Conservation (phyloP, 306 rosid genomes). For the Cotoneaster glaucophyllus region DNA sequence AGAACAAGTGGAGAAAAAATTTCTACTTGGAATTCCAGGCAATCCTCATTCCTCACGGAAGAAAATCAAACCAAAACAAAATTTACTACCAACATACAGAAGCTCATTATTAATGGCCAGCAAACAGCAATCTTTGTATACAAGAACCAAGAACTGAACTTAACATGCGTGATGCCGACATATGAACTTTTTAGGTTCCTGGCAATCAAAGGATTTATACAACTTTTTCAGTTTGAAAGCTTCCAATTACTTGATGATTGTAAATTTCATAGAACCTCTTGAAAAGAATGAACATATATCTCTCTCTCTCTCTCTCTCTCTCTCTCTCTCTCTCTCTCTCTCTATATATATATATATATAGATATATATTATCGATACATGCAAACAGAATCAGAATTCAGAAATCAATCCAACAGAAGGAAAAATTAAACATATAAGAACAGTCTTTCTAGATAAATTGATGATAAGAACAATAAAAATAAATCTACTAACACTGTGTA, state of each 20-base stretch:
- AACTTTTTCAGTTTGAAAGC: neutral
- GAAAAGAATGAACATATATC: neutral
- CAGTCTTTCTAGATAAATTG: neutral
- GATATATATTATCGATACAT: neutral
- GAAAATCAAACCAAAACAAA: neutral
- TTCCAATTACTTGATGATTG: neutral
- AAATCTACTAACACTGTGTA: constrained; percentile 1
- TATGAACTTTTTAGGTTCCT: neutral
- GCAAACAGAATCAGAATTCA: constrained; percentile 5
- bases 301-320: too few relatives aligned
- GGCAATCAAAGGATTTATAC: neutral
- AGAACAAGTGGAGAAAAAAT: neutral
- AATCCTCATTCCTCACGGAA: constrained; percentile 16
- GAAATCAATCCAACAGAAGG: neutral
- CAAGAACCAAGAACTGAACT: neutral
- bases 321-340: too few relatives aligned
- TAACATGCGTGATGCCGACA: neutral
- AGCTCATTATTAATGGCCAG: neutral
- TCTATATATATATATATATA: too few relatives aligned
- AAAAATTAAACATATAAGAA: neutral
- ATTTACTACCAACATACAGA: neutral
- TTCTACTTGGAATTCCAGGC: neutral
- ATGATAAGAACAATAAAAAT: neutral
- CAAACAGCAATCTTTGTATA: neutral
- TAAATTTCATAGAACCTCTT: neutral